Evolutionary conservation across 192 early-diverging fungal genomes (phyloP), one percentile per base, ranked within the genome.

Genomic region (Coemansia sp.): DNA sequence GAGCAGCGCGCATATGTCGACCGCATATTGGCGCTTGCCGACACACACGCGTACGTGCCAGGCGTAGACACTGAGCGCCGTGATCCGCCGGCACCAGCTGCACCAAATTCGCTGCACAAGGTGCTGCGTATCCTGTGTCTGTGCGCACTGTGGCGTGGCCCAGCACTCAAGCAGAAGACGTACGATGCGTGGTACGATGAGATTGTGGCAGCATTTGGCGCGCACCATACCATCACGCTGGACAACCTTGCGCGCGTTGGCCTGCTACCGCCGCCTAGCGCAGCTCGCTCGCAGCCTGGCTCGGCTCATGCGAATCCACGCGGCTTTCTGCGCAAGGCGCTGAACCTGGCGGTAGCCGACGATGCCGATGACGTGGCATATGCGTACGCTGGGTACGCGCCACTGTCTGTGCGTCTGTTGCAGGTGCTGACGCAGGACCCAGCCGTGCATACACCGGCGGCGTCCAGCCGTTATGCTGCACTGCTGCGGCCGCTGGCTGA

Each of bases 381-480:
- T 67, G 93, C 97, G 14, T 96, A 95, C 70, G 93, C 92, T 4
- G 97, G 97, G 14, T 98, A 92, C 75, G 97, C 94, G 10, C 97
- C 97, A 4, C 64, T 96, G 24, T 86, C 85, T 25, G 84, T 97
- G n/a, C 88, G 97, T 31, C 81, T 98, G 31, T 75, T 98, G 28
- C 94, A 98, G 68, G 87, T 86, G 48, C 86, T 92, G 12, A 70
- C 83, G 25, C 76, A 68, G 36, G 84, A 78, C 60, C 76, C 56
- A 11, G 69, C 65, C 10, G 79, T 72, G 53, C 78, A 64, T 54
- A 59, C 63, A 3, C 49, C 60, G 28, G 63, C 44, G 12, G 36
- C 67, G 26, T 64, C 74, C 9, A 71, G 70, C 63, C 56, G 76
- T 63, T 71, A 76, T 66, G 61, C 72, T 12, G 51, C 70, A 57